Conservation (phyloP, 129 eudicot species). For the Lonicera japonica region DNA sequence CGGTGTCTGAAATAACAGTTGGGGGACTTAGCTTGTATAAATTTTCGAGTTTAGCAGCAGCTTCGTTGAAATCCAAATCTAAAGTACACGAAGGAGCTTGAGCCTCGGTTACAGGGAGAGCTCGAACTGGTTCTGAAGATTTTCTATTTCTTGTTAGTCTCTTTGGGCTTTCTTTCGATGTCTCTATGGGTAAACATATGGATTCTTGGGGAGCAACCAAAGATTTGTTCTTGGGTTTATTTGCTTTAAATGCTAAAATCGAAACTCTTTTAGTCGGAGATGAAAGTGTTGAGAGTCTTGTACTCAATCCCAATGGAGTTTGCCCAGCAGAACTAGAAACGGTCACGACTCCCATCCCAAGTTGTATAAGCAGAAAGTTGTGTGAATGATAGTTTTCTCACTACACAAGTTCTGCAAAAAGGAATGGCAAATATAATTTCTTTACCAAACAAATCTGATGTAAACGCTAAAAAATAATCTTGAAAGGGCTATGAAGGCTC, state of each 20-base stretch:
- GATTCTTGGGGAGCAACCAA: slow-evolving; percentile 57
- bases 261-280: slow-evolving; percentile 40
- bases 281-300: slow-evolving; percentile 33
- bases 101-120: slow-evolving; percentile 50
- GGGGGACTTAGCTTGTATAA: slow-evolving; percentile 69
- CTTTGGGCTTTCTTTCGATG: slow-evolving; percentile 54
- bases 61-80: slow-evolving; percentile 76
- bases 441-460: not conserved
- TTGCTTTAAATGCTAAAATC: slow-evolving; percentile 55
- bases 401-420: slow-evolving; percentile 25
- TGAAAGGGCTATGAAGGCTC: too few relatives aligned
- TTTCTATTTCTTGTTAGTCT: slow-evolving; percentile 39
- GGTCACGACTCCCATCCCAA: slow-evolving; percentile 95
- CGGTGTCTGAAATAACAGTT: slow-evolving; percentile 30
- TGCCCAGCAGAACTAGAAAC: slow-evolving; percentile 82
- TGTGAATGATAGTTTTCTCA: slow-evolving; percentile 3
- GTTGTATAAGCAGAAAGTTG: slow-evolving; percentile 12
- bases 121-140: slow-evolving; percentile 57
- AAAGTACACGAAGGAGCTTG: slow-evolving; percentile 38
- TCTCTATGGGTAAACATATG: slow-evolving; percentile 39
- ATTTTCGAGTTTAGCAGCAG: slow-evolving; percentile 79
- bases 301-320: slow-evolving; percentile 57
- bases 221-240: slow-evolving; percentile 46
- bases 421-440: not conserved
- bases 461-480: too few relatives aligned